phyloP scores from a whole-genome alignment of 768 basidiomycete genomes.

The Mycena galopus region DNA sequence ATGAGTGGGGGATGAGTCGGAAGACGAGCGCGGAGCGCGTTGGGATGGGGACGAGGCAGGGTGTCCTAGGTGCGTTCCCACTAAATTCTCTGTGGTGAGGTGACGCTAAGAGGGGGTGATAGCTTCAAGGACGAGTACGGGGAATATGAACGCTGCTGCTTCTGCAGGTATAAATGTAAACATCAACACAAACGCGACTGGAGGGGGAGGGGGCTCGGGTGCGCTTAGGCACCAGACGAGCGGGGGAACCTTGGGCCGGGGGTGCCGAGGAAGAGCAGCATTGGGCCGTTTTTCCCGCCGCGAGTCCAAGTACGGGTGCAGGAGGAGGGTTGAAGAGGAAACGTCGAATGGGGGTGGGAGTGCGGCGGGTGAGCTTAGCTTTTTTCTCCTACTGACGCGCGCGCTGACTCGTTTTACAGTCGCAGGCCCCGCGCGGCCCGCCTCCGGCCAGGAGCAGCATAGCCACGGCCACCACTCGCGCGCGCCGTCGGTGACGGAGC shows the following conservation, averaged over 20 bases:
- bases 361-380: not conserved
- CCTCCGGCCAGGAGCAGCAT: not conserved
- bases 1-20: not conserved
- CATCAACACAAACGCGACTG: too few species aligned
- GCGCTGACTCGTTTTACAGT: not conserved
- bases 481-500: not conserved
- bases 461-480: not conserved
- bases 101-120: too few species aligned
- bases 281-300: constrained; percentile 10
- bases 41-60: not conserved
- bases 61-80: not conserved
- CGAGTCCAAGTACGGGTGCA: constrained; percentile 1
- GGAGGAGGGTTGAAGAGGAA: not conserved
- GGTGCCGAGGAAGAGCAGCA: constrained; percentile 15
- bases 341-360: not conserved
- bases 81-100: too few species aligned
- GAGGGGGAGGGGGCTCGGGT: not conserved
- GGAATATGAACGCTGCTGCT: too few species aligned
- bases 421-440: not conserved
- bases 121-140: too few species aligned
- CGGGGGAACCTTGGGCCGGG: not conserved
- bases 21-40: not conserved
- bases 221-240: not conserved
- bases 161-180: too few species aligned
- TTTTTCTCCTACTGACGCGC: too few species aligned